phyloP scores from a whole-genome alignment of 106 monocot species.

The Amphibolis antarctica region DNA sequence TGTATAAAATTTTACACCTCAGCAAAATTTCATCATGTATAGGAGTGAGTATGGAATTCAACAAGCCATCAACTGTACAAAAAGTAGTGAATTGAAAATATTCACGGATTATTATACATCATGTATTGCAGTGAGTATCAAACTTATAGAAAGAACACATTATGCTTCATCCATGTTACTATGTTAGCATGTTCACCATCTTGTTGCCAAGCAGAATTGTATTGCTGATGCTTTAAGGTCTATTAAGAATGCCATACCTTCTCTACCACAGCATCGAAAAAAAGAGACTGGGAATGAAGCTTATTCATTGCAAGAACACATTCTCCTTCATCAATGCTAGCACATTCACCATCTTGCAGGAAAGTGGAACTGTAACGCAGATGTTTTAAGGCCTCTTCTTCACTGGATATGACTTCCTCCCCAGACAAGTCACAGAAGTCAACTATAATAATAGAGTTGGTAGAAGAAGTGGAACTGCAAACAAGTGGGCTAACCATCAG shows the following conservation, averaged over 20 bases:
- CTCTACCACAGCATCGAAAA: constrained; percentile 2
- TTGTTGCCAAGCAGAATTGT: too few species aligned
- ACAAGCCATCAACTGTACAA: too few species aligned
- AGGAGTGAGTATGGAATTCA: too few species aligned
- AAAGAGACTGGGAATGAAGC: neutral
- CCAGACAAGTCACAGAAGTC: constrained; percentile 20
- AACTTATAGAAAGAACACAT: too few species aligned
- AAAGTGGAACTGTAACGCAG: constrained; percentile 39
- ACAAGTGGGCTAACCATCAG: neutral
- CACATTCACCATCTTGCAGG: constrained; percentile 22
- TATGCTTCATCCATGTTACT: too few species aligned
- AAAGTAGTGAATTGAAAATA: too few species aligned
- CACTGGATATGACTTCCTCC: constrained; percentile 30
- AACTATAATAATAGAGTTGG: constrained; percentile 13
- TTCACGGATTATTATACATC: too few species aligned
- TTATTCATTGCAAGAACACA: constrained; percentile 1
- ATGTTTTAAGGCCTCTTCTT: constrained; percentile 31
- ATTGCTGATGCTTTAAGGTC: neutral
- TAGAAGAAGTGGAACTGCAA: constrained; percentile 21
- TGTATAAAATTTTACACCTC: too few species aligned
- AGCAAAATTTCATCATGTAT: too few species aligned
- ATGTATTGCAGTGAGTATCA: too few species aligned
- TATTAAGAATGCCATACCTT: neutral
- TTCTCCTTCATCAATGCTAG: constrained; percentile 1
- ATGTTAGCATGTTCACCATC: too few species aligned